Conservation (phyloP, 805 yeast species). For the Wickerhamiella musiphila region DNA sequence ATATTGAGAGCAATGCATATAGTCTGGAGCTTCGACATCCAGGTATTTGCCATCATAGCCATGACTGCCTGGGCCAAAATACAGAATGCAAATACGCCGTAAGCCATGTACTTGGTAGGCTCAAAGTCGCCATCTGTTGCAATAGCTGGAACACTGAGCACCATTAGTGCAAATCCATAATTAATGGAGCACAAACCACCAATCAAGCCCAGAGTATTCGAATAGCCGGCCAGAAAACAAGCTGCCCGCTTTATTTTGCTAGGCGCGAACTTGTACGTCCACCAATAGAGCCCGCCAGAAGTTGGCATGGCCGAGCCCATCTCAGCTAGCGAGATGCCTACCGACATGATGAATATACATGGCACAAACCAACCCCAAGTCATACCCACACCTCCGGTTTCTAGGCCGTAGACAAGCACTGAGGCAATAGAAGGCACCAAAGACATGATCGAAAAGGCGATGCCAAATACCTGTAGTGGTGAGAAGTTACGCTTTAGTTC, state of each 20-base stretch:
- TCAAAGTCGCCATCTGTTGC: conserved; percentile 30
- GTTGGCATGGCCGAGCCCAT: conserved; percentile 57
- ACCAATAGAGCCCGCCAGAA: conserved; percentile 56
- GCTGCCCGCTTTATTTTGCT: conserved; percentile 31
- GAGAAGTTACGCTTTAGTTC: conserved; percentile 45
- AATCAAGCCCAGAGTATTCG: conserved; percentile 48
- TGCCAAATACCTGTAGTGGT: conserved; percentile 48
- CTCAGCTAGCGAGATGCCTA: conserved; percentile 51
- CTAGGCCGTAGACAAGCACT: conserved; percentile 32
- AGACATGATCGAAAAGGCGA: conserved; percentile 61
- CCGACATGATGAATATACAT: conserved; percentile 34
- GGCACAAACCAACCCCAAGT: conserved; percentile 63
- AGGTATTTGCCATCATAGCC: conserved; percentile 39
- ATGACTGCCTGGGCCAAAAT: conserved; percentile 34
- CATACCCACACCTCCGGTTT: conserved; percentile 47
- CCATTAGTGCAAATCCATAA: conserved; percentile 34
- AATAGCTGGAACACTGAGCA: conserved; percentile 21
- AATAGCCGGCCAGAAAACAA: conserved; percentile 47
- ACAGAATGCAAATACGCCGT: conserved; percentile 53
- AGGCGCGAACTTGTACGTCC: conserved; percentile 55
- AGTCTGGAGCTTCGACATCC: conserved; percentile 42
- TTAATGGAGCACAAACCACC: conserved; percentile 52
- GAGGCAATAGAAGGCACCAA: conserved; percentile 44
- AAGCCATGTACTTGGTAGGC: conserved; percentile 35
- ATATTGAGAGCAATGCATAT: conserved; percentile 39